phyloP scores from a whole-genome alignment of 495 filamentous ascomycete species.

The Entonaema liquescens region DNA sequence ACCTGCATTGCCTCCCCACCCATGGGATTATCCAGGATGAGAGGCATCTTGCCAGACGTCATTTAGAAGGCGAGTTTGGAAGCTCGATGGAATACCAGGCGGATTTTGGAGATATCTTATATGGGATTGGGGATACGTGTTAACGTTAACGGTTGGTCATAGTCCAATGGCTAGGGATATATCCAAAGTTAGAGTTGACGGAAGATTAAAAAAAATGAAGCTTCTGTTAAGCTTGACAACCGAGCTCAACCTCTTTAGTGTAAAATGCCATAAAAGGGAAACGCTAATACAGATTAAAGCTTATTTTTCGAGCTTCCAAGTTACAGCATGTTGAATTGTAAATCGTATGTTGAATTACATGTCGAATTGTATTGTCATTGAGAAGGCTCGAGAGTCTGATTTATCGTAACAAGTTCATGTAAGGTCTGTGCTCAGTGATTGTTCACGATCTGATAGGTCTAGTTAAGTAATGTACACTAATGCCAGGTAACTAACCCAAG shows the following conservation, averaged over 20 bases:
- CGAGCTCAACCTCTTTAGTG: neutral
- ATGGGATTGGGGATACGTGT: neutral
- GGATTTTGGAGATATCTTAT: neutral
- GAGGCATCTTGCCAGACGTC: constrained; percentile 49
- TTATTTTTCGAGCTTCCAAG: neutral
- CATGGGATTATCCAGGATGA: constrained; percentile 49
- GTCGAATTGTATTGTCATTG: neutral
- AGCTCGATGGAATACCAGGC: neutral
- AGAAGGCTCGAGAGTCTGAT: neutral
- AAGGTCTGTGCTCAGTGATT: constrained; percentile 1
- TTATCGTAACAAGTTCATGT: neutral
- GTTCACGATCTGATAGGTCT: neutral
- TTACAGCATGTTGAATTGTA: neutral
- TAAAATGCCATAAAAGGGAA: no score
- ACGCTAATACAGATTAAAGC: neutral
- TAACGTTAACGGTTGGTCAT: neutral
- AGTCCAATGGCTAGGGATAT: neutral
- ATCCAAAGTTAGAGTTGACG: neutral
- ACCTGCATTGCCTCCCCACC: constrained; percentile 66
- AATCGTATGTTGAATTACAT: neutral
- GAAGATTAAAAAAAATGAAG: neutral
- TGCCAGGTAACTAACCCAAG: neutral
- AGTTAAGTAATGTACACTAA: neutral
- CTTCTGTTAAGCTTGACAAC: neutral
- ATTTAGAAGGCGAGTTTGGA: constrained; percentile 15